Evolutionary conservation across 2,329 filamentous ascomycete genomes (phyloP).

Genomic region (Hymenoscyphus linearis): DNA sequence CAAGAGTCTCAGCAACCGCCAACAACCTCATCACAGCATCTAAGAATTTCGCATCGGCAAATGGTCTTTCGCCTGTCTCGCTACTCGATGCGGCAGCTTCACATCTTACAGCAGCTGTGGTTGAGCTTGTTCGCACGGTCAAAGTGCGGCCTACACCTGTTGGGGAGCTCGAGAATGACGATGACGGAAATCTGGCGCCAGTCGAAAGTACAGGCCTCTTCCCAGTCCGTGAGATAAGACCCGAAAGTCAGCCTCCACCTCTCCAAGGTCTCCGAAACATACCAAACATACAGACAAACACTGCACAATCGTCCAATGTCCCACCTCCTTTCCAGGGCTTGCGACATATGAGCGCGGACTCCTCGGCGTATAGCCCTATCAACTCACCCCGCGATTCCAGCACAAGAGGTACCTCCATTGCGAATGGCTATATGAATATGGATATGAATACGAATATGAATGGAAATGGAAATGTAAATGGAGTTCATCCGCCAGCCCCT

Average conservation of each 20-base stretch:
- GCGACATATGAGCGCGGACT: constrained; percentile 57
- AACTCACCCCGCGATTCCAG: constrained; percentile 60
- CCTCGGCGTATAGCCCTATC: constrained; percentile 70
- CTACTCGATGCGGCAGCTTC: constrained; percentile 89
- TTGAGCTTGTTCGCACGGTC: constrained; percentile 77
- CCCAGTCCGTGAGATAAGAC: constrained; percentile 43
- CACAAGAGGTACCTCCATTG: constrained; percentile 21
- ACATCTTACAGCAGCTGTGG: constrained; percentile 77
- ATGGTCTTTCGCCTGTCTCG: constrained; percentile 86
- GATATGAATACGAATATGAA: too few species aligned
- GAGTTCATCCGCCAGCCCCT: constrained; percentile 24
- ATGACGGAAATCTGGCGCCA: constrained; percentile 62
- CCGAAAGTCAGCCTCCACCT: constrained; percentile 36
- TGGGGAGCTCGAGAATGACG: constrained; percentile 72
- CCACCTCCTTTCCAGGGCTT: constrained; percentile 54
- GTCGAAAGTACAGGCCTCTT: constrained; percentile 67
- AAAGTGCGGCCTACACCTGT: constrained; percentile 75
- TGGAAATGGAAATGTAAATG: too few species aligned
- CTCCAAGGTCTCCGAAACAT: constrained; percentile 47
- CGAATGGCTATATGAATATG: constrained; percentile 27
- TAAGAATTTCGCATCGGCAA: constrained; percentile 80
- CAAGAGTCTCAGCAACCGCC: constrained; percentile 82
- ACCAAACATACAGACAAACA: constrained; percentile 17
- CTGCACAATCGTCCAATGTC: constrained; percentile 33
- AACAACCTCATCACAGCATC: constrained; percentile 94